Base-by-base conservation (phyloP, 306 rosid species). In the Astragalus membranaceus region DNA sequence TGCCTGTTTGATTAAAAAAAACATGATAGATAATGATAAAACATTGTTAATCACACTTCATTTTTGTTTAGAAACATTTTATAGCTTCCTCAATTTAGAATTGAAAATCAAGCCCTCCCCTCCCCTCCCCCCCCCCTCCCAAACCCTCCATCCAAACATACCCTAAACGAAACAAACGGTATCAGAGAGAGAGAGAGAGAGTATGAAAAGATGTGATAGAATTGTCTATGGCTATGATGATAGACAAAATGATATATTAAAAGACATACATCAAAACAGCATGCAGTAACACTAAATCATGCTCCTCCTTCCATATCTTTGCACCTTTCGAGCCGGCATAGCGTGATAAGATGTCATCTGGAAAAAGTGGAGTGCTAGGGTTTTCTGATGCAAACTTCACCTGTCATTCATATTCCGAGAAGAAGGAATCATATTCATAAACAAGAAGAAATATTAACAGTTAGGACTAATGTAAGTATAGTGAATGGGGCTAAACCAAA, bases 241-340 rank as follows among this genome's bases (percentile, higher is more conserved):
- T 20, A 20, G 23, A 20, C 23, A 20, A 13, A 47, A 58, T 33
- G 37, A 35, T 57, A 13, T 58, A 35, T 62, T 16, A 37, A 14
- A 49, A 52, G 42, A 67, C 89, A 76, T 91, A 94, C 99, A 83
- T 94, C 78, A 88, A 73, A 42, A 94, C 88, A 0, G 96, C 92
- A 49, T 63, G 87, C 76, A 94, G 73, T 74, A 94, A 82, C 35
- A 66, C 74, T 68, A 76, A 56, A 80, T 94, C 99, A 62, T 90
- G 96, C 69, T 88, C 87, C 85, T 88, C 95, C 86, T 88, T 94
- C 99, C 99, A 94, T 60, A 68, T 79, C 76, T 80, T 91, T 72
- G 87, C 89, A 80, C 85, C 92, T 85, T 76, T 91, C 81, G 88
- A 75, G 63, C 83, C 86, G 35, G 88, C 86, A 77, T 87, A 82